These are phyloP conservation scores for Zygosaccharomyces pseudorouxii DNA, from an alignment of 805 yeast species.

Conservation along the genomic window DNA sequence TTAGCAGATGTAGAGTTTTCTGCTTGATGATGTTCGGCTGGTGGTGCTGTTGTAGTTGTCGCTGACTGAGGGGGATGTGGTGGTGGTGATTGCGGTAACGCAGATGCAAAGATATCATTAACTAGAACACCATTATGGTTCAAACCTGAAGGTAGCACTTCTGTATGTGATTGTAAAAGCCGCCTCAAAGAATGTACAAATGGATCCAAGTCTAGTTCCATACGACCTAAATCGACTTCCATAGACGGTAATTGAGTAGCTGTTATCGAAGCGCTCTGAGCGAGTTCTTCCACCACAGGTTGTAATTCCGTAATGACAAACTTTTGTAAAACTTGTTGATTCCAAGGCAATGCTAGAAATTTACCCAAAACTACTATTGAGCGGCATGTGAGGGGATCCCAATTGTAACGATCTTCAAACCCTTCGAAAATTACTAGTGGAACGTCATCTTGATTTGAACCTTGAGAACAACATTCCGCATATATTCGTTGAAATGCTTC, in stretches of 20 bases:
- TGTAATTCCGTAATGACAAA: slow-evolving; percentile 7
- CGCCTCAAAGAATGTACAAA: slow-evolving; percentile 6
- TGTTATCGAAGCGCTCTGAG: slow-evolving; percentile 11
- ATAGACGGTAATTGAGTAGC: slow-evolving; percentile 10
- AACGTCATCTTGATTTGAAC: not conserved
- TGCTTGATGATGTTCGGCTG: slow-evolving; percentile 5
- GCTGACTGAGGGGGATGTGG: not conserved
- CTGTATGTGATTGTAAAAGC: slow-evolving; percentile 10
- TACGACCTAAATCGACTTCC: slow-evolving; percentile 12
- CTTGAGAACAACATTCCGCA: slow-evolving; percentile 4
- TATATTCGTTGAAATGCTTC: slow-evolving; percentile 12
- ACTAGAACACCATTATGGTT: slow-evolving; percentile 6
- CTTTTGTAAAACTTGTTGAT: slow-evolving; percentile 18
- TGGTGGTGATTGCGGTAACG: slow-evolving; percentile 9
- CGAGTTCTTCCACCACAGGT: slow-evolving; percentile 10
- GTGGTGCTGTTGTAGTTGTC: not conserved
- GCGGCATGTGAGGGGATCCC: slow-evolving; percentile 17
- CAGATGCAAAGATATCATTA: slow-evolving; percentile 11
- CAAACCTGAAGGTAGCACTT: slow-evolving; percentile 3
- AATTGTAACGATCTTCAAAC: slow-evolving; percentile 20
- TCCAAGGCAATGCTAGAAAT: slow-evolving; percentile 25
- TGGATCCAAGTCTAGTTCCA: slow-evolving; percentile 7
- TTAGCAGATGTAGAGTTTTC: slow-evolving; percentile 15
- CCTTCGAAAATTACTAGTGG: slow-evolving; percentile 26
- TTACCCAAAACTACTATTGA: slow-evolving; percentile 10